Percentiles rank a stretch among this genome's conserved stretches.
Evolutionary conservation across 106 monocot species (phyloP).

Genomic region (Dendrobium officinale): DNA sequence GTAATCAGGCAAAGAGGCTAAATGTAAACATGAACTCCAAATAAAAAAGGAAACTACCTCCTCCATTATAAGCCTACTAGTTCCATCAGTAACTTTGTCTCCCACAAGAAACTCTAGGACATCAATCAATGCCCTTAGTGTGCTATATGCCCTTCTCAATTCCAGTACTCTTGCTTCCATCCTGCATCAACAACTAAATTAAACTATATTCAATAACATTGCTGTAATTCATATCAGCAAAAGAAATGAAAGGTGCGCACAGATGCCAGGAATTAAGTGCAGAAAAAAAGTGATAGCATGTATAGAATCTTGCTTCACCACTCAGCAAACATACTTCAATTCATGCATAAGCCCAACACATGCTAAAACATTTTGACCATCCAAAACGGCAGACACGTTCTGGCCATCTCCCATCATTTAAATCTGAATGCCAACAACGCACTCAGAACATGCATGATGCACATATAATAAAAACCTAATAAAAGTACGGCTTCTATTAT

Average conservation of each 20-base stretch:
- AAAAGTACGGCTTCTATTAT: background rate
- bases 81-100: constrained; percentile 43
- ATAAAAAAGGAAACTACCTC: constrained; percentile 41
- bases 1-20: background rate
- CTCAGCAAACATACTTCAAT: background rate
- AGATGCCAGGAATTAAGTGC: background rate
- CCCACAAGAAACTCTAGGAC: constrained; percentile 67
- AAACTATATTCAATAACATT: background rate
- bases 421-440: background rate
- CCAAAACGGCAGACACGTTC: background rate
- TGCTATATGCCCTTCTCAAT: constrained; percentile 71
- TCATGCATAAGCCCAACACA: background rate
- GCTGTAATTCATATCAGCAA: background rate
- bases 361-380: background rate
- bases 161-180: constrained; percentile 39
- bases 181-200: constrained; percentile 22
- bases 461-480: background rate
- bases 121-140: constrained; percentile 69
- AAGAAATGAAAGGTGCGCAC: background rate
- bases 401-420: background rate
- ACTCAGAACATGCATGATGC: background rate
- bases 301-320: background rate
- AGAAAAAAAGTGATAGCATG: background rate
- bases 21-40: background rate
- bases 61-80: constrained; percentile 53